Evolutionary conservation across 768 basidiomycete genomes (phyloP).

Genomic region (Naganishia kalamii): DNA sequence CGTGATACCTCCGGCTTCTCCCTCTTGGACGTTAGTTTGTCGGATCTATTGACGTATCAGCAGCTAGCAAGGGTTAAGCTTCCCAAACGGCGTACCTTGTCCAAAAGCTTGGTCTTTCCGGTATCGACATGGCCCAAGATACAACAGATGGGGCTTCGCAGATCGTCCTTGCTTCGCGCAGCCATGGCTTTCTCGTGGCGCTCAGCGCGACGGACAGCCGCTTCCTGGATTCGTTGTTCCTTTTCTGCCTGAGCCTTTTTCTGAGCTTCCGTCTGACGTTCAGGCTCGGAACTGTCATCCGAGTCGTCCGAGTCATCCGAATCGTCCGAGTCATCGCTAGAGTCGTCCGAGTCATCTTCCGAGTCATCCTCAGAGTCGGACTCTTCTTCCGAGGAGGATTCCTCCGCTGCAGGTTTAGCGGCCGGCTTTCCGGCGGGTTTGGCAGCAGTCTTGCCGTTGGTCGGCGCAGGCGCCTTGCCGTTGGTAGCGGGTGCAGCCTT

Average conservation of each 20-base stretch:
- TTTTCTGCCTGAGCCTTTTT: constrained; percentile 53
- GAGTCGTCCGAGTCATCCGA: constrained; percentile 33
- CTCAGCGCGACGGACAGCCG: constrained; percentile 69
- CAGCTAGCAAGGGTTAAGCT: background rate
- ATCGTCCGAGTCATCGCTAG: constrained; percentile 29
- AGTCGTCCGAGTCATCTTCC: constrained; percentile 35
- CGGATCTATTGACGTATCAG: constrained; percentile 62
- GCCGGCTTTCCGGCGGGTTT: constrained; percentile 30
- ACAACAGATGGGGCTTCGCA: constrained; percentile 96
- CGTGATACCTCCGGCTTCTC: constrained; percentile 98
- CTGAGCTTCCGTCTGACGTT: constrained; percentile 64
- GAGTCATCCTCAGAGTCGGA: constrained; percentile 48
- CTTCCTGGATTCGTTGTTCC: constrained; percentile 67
- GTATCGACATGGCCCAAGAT: constrained; percentile 99
- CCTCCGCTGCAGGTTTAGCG: constrained; percentile 31
- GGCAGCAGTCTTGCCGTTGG: constrained; percentile 27
- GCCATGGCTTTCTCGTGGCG: constrained; percentile 79
- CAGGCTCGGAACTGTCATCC: constrained; percentile 50
- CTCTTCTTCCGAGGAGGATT: constrained; percentile 38
- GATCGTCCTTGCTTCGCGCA: constrained; percentile 75
- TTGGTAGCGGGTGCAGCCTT: constrained; percentile 32
- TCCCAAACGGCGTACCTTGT: constrained; percentile 61
- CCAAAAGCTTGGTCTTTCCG: constrained; percentile 93
- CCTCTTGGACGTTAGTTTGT: constrained; percentile 98
- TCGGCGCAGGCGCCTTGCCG: constrained; percentile 34